phyloP scores from a whole-genome alignment of 169 alveolate genomes.

The Babesia bovis region DNA sequence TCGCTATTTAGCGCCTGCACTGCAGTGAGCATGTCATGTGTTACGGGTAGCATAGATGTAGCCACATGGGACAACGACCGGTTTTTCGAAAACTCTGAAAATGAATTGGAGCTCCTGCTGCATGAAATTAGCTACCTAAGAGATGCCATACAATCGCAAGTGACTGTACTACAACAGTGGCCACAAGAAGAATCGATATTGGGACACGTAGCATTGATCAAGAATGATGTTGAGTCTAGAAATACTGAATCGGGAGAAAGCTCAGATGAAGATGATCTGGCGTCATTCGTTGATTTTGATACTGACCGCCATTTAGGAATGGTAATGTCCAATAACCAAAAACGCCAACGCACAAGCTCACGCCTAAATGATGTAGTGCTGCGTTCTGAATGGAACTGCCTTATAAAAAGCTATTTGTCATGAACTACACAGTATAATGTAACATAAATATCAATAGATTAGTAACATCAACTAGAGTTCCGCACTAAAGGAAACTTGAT shows the following conservation, averaged over 20 bases:
- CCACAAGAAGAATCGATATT: background rate
- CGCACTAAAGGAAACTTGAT: conserved; percentile 43
- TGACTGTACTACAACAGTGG: background rate
- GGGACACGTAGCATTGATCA: background rate
- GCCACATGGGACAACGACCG: conserved; percentile 24
- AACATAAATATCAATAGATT: background rate
- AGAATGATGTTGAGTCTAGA: background rate
- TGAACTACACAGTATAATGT: background rate
- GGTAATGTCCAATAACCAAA: conserved; percentile 26
- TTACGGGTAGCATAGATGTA: conserved; percentile 22
- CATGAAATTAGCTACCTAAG: conserved; percentile 33
- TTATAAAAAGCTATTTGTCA: conserved; percentile 41
- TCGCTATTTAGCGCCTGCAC: conserved; percentile 27
- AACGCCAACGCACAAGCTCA: conserved; percentile 6
- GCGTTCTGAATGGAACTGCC: conserved; percentile 62
- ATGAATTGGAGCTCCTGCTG: conserved; percentile 30
- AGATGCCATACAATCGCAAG: background rate
- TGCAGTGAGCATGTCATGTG: conserved; percentile 24
- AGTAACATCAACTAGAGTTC: background rate
- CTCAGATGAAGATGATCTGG: conserved; percentile 22
- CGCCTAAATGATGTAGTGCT: conserved; percentile 19
- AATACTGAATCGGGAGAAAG: background rate
- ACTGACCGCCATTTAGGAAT: conserved; percentile 56
- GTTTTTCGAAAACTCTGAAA: conserved; percentile 5
- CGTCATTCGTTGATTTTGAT: conserved; percentile 48